Base-by-base conservation (phyloP, 2,329 filamentous ascomycete species). In the Dothistroma septosporum region DNA sequence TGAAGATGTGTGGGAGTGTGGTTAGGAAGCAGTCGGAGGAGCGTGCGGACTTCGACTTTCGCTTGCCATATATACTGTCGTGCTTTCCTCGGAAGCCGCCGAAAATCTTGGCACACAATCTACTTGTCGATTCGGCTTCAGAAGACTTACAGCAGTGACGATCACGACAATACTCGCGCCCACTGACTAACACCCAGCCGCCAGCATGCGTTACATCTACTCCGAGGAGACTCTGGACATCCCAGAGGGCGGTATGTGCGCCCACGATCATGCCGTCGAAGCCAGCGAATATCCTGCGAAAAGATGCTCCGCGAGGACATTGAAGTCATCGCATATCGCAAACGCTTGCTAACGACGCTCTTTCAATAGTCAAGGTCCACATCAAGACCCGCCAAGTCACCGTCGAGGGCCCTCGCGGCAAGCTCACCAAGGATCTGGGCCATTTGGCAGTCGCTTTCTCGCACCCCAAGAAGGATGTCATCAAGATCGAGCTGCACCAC, bases 131-230 rank as follows among this genome's bases (percentile, higher is more conserved):
- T 28, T 28, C 24, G 24, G 24, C 24, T 28, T 28, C 24, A 28
- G 24, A 28, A 28, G 24, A 28, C 24, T 28, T 28, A 37, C 33
- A 16, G 10, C 41, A 21, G 12, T 28, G 50, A 53, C 50, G 28
- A 32, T 24, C n/a, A 19, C 46, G 32, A 32, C 52, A 35, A 60
- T 31, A 55, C 52, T 24, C 75, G 24, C 61, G 48, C 58, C 61
- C 58, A 60, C 41, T 54, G 54, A 61, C 55, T 55, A 58, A 53
- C 49, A 50, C 28, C 31, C 47, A 46, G 35, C 56, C 64, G 68
- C 83, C 89, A 97, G 90, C 83, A 97, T 97, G 94, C 95, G 90
- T 86, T 97, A 97, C 91, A 96, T 99, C 85, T 92, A 97, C 87
- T 96, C 91, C 78, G 86, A 93, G 84, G 93, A 99, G 88, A 85